These are phyloP conservation scores for Amaranthus hypochondriacus DNA, from an alignment of 148 eudicot genomes.

Conservation along the genomic window DNA sequence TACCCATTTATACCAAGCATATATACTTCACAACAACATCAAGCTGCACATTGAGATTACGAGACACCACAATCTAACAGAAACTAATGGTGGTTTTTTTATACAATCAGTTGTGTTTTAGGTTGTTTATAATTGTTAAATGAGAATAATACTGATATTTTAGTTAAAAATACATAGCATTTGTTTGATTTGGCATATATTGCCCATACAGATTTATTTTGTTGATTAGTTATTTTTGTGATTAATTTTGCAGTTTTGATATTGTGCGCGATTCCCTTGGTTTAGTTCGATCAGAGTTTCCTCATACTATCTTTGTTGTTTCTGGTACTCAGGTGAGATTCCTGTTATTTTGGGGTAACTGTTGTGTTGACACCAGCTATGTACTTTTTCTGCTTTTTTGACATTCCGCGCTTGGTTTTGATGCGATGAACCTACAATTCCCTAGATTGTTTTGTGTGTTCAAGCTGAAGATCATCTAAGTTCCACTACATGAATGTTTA, in stretches of 20 bases:
- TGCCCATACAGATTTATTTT: too few species aligned
- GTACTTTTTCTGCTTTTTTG: neutral
- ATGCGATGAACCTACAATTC: too few species aligned
- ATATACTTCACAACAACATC: too few species aligned
- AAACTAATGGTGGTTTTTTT: too few species aligned
- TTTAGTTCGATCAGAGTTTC: slow-evolving; percentile 78
- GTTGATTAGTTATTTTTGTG: neutral
- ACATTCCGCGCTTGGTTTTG: neutral
- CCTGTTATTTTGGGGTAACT: neutral
- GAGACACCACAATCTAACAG: too few species aligned
- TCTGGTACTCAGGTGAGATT: slow-evolving; percentile 84
- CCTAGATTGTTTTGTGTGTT: neutral
- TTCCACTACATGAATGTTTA: neutral
- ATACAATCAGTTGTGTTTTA: too few species aligned
- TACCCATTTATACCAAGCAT: too few species aligned
- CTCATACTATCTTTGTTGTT: slow-evolving; percentile 74
- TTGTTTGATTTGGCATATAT: too few species aligned
- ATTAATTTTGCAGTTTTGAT: slow-evolving; percentile 64
- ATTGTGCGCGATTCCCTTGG: slow-evolving; percentile 78
- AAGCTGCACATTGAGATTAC: too few species aligned
- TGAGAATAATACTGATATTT: too few species aligned
- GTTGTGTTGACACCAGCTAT: neutral
- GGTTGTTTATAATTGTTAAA: too few species aligned
- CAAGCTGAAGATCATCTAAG: neutral
- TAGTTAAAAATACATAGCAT: too few species aligned